These are phyloP conservation scores for Tricholoma sp. DNA, from an alignment of 768 basidiomycete species.

Conservation along the genomic window DNA sequence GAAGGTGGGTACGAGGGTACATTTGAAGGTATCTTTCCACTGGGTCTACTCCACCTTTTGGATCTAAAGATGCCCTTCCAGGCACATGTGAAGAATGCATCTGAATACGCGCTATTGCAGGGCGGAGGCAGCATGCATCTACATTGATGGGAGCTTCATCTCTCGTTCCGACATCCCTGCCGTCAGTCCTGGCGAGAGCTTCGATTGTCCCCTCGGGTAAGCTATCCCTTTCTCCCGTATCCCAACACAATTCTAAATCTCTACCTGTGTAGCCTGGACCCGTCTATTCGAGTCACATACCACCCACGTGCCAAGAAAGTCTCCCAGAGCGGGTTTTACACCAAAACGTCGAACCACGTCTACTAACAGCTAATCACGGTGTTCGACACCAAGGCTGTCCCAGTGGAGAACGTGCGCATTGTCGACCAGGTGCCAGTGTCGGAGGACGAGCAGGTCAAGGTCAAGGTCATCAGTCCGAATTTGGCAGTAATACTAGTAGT, in stretches of 20 bases:
- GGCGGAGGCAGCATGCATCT: slow-evolving; percentile 20
- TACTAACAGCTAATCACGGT: slow-evolving; percentile 13
- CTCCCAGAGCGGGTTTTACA: slow-evolving; percentile 11
- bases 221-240: neutral
- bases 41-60: neutral
- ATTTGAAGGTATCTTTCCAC: neutral
- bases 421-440: slow-evolving; percentile 13
- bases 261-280: too few species aligned
- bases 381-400: slow-evolving; percentile 10
- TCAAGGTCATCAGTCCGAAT: slow-evolving; percentile 5
- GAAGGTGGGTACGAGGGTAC: slow-evolving; percentile 3
- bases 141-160: slow-evolving; percentile 29
- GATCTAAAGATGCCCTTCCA: slow-evolving; percentile 1
- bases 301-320: slow-evolving; percentile 30
- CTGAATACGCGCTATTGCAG: slow-evolving; percentile 20
- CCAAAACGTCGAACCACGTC: neutral
- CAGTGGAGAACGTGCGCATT: slow-evolving; percentile 8
- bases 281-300: slow-evolving; percentile 35
- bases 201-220: slow-evolving; percentile 24
- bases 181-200: slow-evolving; percentile 28
- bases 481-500: too few species aligned
- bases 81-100: slow-evolving; percentile 24
- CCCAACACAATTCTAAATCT: too few species aligned
- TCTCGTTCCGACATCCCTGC: slow-evolving; percentile 13
- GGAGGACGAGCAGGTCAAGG: neutral